A percentile compares a stretch with the other conserved stretches of the same genome.
These are phyloP conservation scores for Vigna unguiculata DNA, from an alignment of 306 rosid species.

Conservation along the genomic window DNA sequence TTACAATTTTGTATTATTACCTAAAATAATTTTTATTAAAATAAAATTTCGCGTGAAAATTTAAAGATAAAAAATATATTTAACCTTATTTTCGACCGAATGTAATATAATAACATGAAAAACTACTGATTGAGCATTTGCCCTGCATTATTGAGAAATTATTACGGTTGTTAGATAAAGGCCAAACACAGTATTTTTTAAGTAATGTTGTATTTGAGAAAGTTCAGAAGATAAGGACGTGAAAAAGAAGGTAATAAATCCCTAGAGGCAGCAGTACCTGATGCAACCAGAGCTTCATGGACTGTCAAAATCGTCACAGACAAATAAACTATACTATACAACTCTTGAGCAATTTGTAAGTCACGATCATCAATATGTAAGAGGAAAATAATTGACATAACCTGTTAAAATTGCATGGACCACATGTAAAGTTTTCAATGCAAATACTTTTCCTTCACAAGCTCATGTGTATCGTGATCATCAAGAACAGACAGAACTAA, in stretches of 20 bases:
- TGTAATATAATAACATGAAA: too few relatives aligned
- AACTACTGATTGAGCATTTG: too few relatives aligned
- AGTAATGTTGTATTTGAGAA: background rate
- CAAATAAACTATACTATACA: background rate
- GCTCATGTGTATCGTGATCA: background rate
- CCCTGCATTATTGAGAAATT: background rate
- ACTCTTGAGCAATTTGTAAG: background rate
- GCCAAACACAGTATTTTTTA: background rate
- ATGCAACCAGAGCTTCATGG: conserved; percentile 11
- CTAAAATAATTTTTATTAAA: too few relatives aligned
- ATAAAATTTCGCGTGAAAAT: too few relatives aligned
- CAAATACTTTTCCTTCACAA: background rate
- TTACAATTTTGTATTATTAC: too few relatives aligned
- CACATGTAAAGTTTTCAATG: background rate
- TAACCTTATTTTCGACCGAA: too few relatives aligned
- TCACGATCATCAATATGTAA: background rate
- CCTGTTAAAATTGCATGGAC: background rate
- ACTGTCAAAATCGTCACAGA: background rate
- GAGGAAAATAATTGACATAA: background rate
- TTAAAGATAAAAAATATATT: too few relatives aligned
- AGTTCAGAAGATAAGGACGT: conserved; percentile 3
- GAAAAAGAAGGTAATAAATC: background rate
- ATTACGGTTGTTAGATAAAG: background rate
- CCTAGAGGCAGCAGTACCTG: background rate
- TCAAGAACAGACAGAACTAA: background rate